Conservation (phyloP, 257 asterid genomes). For the Solanum arcanum region DNA sequence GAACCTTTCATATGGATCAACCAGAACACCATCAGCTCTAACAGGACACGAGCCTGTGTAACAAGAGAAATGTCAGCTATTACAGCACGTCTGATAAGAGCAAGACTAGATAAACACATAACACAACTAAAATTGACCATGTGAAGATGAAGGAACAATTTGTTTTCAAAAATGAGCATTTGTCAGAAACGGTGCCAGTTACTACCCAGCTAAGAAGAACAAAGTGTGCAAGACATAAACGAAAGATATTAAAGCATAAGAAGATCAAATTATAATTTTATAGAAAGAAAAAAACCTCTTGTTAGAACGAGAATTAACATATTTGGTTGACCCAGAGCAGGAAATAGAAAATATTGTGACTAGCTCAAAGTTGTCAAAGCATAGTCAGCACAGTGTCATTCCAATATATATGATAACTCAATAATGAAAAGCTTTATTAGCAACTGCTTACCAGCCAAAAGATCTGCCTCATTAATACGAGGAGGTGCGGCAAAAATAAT, state of each 20-base stretch:
- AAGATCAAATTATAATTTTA: neutral
- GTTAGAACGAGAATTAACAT: neutral
- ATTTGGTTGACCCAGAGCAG: neutral
- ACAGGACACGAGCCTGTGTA: slow-evolving; percentile 11
- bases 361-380: neutral
- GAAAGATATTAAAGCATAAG: neutral
- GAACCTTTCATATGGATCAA: slow-evolving; percentile 25
- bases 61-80: neutral
- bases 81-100: neutral
- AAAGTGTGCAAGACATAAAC: neutral
- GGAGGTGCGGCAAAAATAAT: slow-evolving; percentile 76
- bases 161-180: neutral
- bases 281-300: neutral
- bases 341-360: neutral
- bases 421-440: neutral
- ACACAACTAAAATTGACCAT: neutral
- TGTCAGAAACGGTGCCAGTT: neutral
- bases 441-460: slow-evolving; percentile 26
- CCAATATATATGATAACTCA: neutral
- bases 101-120: neutral
- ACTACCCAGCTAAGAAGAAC: neutral
- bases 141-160: neutral
- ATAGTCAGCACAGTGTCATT: neutral
- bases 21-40: slow-evolving; percentile 24
- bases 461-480: slow-evolving; percentile 40